phyloP scores from a whole-genome alignment of 2,329 filamentous ascomycete genomes.

The Cadophora sp. region DNA sequence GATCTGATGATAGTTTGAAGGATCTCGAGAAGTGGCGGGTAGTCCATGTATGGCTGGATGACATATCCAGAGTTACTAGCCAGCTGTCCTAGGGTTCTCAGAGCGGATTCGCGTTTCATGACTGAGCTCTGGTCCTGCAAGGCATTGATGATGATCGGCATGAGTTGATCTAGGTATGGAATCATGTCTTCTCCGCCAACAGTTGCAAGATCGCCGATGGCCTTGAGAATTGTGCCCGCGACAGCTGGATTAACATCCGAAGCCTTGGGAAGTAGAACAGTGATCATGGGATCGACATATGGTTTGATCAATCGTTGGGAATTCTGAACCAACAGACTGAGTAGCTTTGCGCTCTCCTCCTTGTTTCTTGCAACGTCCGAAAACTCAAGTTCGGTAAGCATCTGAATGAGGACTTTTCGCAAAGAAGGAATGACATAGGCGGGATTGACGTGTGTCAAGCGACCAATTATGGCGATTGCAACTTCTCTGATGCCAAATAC shows the following conservation, averaged over 20 bases:
- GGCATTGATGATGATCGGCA: conserved; percentile 94
- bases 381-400: conserved; percentile 95
- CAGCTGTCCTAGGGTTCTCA: conserved; percentile 89
- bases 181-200: conserved; percentile 96
- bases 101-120: conserved; percentile 86
- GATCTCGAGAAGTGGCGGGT: conserved; percentile 90
- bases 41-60: conserved; percentile 93
- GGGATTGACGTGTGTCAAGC: conserved; percentile 88
- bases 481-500: conserved; percentile 92
- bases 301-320: conserved; percentile 93
- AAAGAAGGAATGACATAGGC: conserved; percentile 97
- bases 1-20: conserved; percentile 93
- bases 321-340: conserved; percentile 91
- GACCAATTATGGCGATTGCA: conserved; percentile 94
- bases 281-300: conserved; percentile 96
- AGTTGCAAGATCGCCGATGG: conserved; percentile 90
- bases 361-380: conserved; percentile 94
- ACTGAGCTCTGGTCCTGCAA: conserved; percentile 93
- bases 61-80: conserved; percentile 98
- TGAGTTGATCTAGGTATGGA: conserved; percentile 87
- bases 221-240: conserved; percentile 92
- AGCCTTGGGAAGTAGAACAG: conserved; percentile 91
- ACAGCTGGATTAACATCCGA: conserved; percentile 85
- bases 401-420: conserved; percentile 92
- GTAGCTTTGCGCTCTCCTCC: conserved; percentile 92